Percentiles rank a stretch among this genome's conserved stretches.
Evolutionary conservation across 257 asterid species (phyloP).

Genomic region (Cordia subcordata): DNA sequence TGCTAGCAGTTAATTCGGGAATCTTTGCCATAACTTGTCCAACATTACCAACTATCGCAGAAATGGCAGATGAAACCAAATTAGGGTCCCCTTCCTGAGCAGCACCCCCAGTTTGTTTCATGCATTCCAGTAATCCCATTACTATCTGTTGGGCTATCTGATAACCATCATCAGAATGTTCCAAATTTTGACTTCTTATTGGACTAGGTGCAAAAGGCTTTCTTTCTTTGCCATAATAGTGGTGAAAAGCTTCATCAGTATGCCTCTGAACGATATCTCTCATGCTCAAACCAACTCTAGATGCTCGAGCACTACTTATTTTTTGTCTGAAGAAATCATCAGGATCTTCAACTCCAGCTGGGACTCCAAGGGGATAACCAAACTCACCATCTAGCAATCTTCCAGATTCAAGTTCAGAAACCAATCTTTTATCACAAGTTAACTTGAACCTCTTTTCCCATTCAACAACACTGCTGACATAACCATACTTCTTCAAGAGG

Average conservation of each 20-base stretch:
- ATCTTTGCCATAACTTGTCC: conserved; percentile 72
- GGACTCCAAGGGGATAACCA: conserved; percentile 83
- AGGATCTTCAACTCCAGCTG: conserved; percentile 88
- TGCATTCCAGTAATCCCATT: conserved; percentile 86
- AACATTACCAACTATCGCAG: conserved; percentile 73
- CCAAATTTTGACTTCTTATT: conserved; percentile 50
- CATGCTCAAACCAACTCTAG: conserved; percentile 90
- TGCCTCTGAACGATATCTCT: conserved; percentile 79
- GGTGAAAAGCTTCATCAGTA: conserved; percentile 68
- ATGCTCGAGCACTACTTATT: conserved; percentile 64
- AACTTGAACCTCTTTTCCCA: conserved; percentile 84
- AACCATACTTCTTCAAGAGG: conserved; percentile 66
- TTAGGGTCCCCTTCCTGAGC: conserved; percentile 99
- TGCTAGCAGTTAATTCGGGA: conserved; percentile 57
- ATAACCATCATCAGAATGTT: conserved; percentile 66
- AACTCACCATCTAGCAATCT: conserved; percentile 72
- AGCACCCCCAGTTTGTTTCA: conserved; percentile 99
- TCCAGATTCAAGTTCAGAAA: conserved; percentile 78
- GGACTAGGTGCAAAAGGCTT: conserved; percentile 54
- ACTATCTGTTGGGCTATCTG: conserved; percentile 81
- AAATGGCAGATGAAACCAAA: conserved; percentile 87
- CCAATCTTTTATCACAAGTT: conserved; percentile 72
- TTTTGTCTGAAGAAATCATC: conserved; percentile 94
- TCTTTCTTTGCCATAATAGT: conserved; percentile 67
- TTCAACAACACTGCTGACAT: conserved; percentile 64